Conservation (phyloP, 176 grass and related monocot genomes). For the Metroxylon sagu region DNA sequence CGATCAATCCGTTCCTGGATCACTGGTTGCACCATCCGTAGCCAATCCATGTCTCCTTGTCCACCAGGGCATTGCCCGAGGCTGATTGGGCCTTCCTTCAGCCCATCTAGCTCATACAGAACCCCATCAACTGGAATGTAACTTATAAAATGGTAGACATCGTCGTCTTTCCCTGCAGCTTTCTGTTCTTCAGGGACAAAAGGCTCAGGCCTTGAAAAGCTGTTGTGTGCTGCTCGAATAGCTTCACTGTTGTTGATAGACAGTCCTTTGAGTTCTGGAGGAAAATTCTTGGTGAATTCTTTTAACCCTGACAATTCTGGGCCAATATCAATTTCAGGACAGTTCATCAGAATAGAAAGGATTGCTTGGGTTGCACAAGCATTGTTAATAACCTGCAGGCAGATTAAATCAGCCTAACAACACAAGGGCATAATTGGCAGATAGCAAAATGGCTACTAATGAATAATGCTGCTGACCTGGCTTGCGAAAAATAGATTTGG, state of each 20-base stretch:
- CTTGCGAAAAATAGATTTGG: slow-evolving; percentile 63
- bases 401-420: slow-evolving; percentile 4
- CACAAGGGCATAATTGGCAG: slow-evolving; percentile 2
- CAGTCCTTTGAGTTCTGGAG: slow-evolving; percentile 80
- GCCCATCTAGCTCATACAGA: slow-evolving; percentile 86
- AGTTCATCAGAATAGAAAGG: slow-evolving; percentile 77
- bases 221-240: slow-evolving; percentile 62
- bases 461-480: slow-evolving; percentile 34
- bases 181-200: slow-evolving; percentile 77
- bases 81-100: slow-evolving; percentile 83
- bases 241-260: slow-evolving; percentile 83
- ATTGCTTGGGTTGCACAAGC: slow-evolving; percentile 97
- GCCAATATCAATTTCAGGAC: slow-evolving; percentile 56
- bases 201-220: slow-evolving; percentile 66
- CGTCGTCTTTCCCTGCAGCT: slow-evolving; percentile 62
- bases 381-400: slow-evolving; percentile 82
- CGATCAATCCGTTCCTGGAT: slow-evolving; percentile 59
- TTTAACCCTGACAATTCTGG: slow-evolving; percentile 67
- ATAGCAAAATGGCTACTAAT: too few relatives aligned
- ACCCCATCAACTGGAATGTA: slow-evolving; percentile 81
- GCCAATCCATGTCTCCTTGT: slow-evolving; percentile 55
- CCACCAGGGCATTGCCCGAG: slow-evolving; percentile 65
- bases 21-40: slow-evolving; percentile 53
- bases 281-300: slow-evolving; percentile 87
- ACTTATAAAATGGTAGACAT: slow-evolving; percentile 93